Base-by-base conservation (phyloP, 2,329 filamentous ascomycete species). In the Claviceps sp. region DNA sequence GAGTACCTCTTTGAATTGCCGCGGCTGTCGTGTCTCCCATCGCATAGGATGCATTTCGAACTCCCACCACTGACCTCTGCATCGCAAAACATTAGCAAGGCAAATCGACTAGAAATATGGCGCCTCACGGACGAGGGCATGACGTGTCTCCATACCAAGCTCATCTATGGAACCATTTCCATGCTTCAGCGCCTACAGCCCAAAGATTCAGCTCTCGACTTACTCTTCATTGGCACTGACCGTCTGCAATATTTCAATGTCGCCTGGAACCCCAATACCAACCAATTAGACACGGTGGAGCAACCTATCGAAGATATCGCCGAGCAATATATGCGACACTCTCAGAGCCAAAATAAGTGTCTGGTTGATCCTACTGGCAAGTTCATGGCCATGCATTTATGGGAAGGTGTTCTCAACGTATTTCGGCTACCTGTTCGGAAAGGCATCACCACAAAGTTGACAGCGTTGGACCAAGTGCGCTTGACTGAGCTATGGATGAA, bases 181-280 rank as follows among this genome's bases (percentile, higher is more conserved):
- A 87, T 96, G 74, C 77, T 96, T 14, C 80, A 93, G 62, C 84
- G 82, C 61, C 74, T 98, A 47, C 82, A 82, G 26, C 88, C 90
- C 5, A 80, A 81, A 48, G 80, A 87, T 59, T 82, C 84, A 30
- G 69, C 75, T 5, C 88, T 83, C 47, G 89, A 97, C 59, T 81
- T 96, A 55, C 79, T 98, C 55, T 95, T 98, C 64, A 78, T 98
- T 53, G 91, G 89, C 48, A 98, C 93, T 47, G 86, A 95, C 63
- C 82, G 86, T 52, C 86, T 87, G 59, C 84, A 89, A 61, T 97
- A 95, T 70, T 95, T 97, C 66, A 95, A 88, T 1, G 68, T 95
- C 20, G 82, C 77, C 16, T 98, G 93, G 90, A 82, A 96, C 60
- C 62, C 75, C 0, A 67, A 77, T 63, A 72, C 62, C 4, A 67